Evolutionary conservation across 805 yeast genomes (phyloP).

Genomic region (Schwanniomyces yamadae): DNA sequence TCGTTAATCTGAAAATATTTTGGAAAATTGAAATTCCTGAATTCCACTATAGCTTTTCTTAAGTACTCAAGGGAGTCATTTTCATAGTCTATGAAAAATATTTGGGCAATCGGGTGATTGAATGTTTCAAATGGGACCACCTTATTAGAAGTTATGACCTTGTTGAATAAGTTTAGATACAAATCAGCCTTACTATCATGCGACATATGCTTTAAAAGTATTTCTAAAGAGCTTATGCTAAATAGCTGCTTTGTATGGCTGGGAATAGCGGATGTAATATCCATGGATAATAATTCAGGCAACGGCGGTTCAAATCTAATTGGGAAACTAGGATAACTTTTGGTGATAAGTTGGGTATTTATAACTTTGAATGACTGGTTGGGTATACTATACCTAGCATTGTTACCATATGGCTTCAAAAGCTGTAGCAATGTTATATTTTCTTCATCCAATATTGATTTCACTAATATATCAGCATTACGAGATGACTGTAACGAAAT

Average conservation of each 20-base stretch:
- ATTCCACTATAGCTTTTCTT: constrained; percentile 51
- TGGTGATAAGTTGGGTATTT: constrained; percentile 51
- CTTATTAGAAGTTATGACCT: constrained; percentile 56
- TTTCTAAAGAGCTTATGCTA: constrained; percentile 38
- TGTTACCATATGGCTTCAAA: constrained; percentile 56
- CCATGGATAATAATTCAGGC: constrained; percentile 37
- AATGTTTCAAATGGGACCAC: constrained; percentile 80
- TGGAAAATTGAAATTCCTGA: constrained; percentile 53
- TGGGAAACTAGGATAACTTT: constrained; percentile 52
- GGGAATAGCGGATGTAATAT: constrained; percentile 14
- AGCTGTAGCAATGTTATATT: constrained; percentile 46
- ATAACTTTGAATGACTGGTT: constrained; percentile 47
- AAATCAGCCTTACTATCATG: constrained; percentile 26
- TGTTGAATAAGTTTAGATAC: constrained; percentile 57
- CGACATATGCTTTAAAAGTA: constrained; percentile 21
- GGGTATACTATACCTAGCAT: constrained; percentile 40
- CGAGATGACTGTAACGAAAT: constrained; percentile 49
- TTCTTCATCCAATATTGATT: constrained; percentile 33
- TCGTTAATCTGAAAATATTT: constrained; percentile 67
- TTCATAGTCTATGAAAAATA: constrained; percentile 60
- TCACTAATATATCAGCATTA: constrained; percentile 46
- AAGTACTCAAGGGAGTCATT: constrained; percentile 55
- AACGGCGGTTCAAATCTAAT: constrained; percentile 51
- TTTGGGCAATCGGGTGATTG: constrained; percentile 79
- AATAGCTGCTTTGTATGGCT: constrained; percentile 27